Conservation (phyloP, 2,329 filamentous ascomycete species). For the Curvularia verruculosa region DNA sequence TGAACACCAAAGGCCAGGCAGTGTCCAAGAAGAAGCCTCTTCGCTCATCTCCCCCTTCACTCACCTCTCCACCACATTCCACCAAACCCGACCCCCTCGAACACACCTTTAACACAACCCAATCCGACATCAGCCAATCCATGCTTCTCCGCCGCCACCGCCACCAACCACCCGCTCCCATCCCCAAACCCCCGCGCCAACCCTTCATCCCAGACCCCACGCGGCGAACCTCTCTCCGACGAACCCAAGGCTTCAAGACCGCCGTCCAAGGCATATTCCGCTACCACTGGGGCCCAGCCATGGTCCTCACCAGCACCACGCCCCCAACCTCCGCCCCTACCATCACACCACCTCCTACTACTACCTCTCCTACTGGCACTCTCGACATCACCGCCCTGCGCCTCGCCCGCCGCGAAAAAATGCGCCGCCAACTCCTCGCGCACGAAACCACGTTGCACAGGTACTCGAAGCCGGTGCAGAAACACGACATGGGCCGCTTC, state of each 20-base stretch:
- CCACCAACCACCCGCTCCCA: no score
- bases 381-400: constrained; percentile 30
- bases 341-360: constrained; percentile 38
- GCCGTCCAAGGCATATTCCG: constrained; percentile 42
- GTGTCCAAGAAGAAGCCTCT: constrained; percentile 16
- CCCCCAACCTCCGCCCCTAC: constrained; percentile 43
- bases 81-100: constrained; percentile 30
- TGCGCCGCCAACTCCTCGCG: constrained; percentile 3
- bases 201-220: constrained; percentile 29
- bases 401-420: background rate
- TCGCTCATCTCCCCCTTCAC: constrained; percentile 16
- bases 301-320: no score
- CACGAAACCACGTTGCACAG: background rate
- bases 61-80: constrained; percentile 20
- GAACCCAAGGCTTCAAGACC: constrained; percentile 34
- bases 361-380: constrained; percentile 27
- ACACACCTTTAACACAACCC: constrained; percentile 41
- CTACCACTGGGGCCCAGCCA: constrained; percentile 35
- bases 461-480: background rate
- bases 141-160: no score
- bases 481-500: no score
- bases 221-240: constrained; percentile 21
- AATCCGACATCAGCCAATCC: constrained; percentile 38
- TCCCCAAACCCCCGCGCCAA: no score
- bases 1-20: constrained; percentile 30